These are phyloP conservation scores for Aspergillus sojae DNA, from an alignment of 2,329 filamentous ascomycete genomes.

Conservation along the genomic window DNA sequence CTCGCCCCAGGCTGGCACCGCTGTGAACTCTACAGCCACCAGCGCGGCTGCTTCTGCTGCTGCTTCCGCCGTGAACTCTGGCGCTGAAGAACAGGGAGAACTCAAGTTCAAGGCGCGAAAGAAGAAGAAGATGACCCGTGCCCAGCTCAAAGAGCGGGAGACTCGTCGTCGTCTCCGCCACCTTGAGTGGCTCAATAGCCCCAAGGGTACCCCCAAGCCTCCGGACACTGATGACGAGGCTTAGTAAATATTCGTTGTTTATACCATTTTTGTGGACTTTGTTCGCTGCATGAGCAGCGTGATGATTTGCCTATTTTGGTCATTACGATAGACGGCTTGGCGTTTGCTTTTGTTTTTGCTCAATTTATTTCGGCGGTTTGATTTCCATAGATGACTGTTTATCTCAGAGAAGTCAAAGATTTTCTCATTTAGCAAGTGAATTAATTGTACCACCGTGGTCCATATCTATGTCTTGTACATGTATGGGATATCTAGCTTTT, in stretches of 20 bases:
- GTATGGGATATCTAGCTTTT: background rate
- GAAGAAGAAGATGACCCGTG: slow-evolving; percentile 99
- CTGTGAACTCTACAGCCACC: slow-evolving; percentile 50
- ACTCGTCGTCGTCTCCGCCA: slow-evolving; percentile 83
- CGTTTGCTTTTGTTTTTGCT: background rate
- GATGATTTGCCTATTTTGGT: background rate
- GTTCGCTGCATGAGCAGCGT: background rate
- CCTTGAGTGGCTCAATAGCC: slow-evolving; percentile 76
- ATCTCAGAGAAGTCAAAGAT: background rate
- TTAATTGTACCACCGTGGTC: background rate
- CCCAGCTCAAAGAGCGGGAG: slow-evolving; percentile 92
- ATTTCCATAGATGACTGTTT: background rate
- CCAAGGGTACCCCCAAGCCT: slow-evolving; percentile 80
- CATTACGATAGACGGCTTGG: slow-evolving; percentile 6
- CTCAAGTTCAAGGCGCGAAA: slow-evolving; percentile 88
- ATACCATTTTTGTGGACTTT: slow-evolving; percentile 5
- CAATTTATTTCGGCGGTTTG: background rate
- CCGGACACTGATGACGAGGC: slow-evolving; percentile 77
- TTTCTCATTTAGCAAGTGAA: background rate
- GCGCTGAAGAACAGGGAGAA: slow-evolving; percentile 75
- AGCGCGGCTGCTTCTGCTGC: slow-evolving; percentile 64
- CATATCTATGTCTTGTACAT: background rate
- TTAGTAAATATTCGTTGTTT: slow-evolving; percentile 21
- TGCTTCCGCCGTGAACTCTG: slow-evolving; percentile 72
- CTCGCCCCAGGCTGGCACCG: slow-evolving; percentile 54